Percentiles rank a stretch among this genome's conserved stretches.
phyloP scores from a whole-genome alignment of 495 filamentous ascomycete species.

The Lasiosphaeriaceae sp. region DNA sequence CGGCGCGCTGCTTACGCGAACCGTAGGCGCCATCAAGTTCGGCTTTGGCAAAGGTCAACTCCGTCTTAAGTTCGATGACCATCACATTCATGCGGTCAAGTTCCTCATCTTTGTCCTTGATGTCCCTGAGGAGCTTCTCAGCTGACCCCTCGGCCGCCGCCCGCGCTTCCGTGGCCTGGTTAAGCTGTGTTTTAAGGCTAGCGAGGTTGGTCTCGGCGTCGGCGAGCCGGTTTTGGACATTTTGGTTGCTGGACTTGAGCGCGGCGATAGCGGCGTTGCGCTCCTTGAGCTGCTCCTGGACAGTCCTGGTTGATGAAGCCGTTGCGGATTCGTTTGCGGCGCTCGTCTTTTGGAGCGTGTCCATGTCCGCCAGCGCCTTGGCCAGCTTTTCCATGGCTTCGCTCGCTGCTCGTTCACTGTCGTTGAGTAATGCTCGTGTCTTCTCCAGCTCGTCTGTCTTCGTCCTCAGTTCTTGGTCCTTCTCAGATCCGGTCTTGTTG shows the following conservation, averaged over 20 bases:
- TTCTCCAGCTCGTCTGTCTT: conserved; percentile 53
- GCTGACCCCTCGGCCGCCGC: conserved; percentile 26
- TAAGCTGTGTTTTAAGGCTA: conserved; percentile 14
- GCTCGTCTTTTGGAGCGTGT: conserved; percentile 36
- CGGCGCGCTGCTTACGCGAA: conserved; percentile 68
- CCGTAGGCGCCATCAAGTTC: conserved; percentile 95
- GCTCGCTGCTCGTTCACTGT: conserved; percentile 46
- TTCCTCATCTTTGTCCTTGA: conserved; percentile 57
- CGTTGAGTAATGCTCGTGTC: conserved; percentile 45
- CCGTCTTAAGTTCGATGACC: conserved; percentile 81
- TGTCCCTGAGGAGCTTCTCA: conserved; percentile 31
- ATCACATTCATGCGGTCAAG: conserved; percentile 73
- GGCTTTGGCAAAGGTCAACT: conserved; percentile 85
- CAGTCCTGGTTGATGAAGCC: conserved; percentile 38
- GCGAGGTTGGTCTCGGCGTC: conserved; percentile 17
- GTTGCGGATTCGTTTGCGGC: conserved; percentile 30
- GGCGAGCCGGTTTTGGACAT: conserved; percentile 34
- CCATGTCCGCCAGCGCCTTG: conserved; percentile 51
- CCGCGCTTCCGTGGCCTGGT: conserved; percentile 6
- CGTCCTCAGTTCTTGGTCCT: conserved; percentile 50
- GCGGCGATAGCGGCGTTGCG: conserved; percentile 45
- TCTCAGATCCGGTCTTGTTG: conserved; percentile 58
- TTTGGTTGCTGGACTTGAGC: conserved; percentile 42
- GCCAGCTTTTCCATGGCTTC: conserved; percentile 42
- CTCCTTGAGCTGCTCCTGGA: conserved; percentile 48